Base-by-base conservation (phyloP, 225 moss, liverwort and hornwort species). In the Pleurozium schreberi region DNA sequence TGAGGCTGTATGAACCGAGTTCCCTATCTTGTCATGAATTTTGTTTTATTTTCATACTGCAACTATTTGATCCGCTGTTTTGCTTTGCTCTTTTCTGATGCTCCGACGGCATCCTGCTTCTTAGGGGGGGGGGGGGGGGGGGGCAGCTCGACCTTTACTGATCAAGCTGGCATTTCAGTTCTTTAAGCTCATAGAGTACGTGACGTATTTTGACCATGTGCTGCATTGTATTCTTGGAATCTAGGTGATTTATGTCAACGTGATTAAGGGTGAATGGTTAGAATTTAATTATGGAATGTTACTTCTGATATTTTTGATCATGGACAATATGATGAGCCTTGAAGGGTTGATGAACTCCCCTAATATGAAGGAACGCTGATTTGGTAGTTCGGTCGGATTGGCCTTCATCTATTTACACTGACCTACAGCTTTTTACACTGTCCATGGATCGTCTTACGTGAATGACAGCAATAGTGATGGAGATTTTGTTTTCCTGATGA, bases 1-100 rank as follows among this genome's bases (percentile, higher is more conserved):
- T 53, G 98, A 98, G 92, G 98, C 98, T 83, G 98, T 98, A 96
- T 36, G 93, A 71, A 81, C 67, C 71, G 81, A 82, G 47, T 86
- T 68, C 83, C 65, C 63, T 79, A 53, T 79, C 79, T 86, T 74
- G 59, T 65, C 85, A 77, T 88, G 33, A 5, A 47, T 73, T 66
- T 66, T 73, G 60, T 60, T 71, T 58, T 78, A 58, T 68, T 86
- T 74, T 55, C 27, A 57, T 78, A 14, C 70, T 71, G 74, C 42
- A 89, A 70, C 57, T 85, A 73, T 59, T 61, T 66, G 67, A 77
- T 43, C 67, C 18, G 19, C 45, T 86, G 74, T 62, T 88, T 60
- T 77, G 30, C 76, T 88, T 85, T 45, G 40, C 58, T 45, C 77
- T 85, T 73, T 20, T 23, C 34, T 34, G 34, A 58, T 83, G 59